A percentile compares a stretch with the other conserved stretches of the same genome.
phyloP scores from a whole-genome alignment of 2,329 filamentous ascomycete genomes.

The Sporothrix curviconia region DNA sequence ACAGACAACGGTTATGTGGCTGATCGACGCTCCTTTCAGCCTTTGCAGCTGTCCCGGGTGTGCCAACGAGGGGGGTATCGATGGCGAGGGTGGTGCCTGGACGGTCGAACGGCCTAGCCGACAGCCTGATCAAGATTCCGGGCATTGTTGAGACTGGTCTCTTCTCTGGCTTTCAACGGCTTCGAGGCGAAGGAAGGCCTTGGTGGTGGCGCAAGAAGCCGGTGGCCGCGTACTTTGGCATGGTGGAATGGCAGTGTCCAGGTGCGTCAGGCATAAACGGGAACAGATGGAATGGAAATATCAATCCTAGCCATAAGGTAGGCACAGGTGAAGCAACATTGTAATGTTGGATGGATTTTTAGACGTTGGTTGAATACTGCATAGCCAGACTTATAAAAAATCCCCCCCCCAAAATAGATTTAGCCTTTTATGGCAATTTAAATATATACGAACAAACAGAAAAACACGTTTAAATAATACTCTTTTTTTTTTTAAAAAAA shows the following conservation, averaged over 20 bases:
- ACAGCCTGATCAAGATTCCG: constrained; percentile 69
- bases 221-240: constrained; percentile 89
- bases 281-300: no score
- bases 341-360: no score
- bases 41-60: constrained; percentile 60
- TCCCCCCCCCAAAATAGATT: no score
- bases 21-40: constrained; percentile 88
- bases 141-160: constrained; percentile 90
- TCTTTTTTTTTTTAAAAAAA: neutral
- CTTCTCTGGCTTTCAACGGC: constrained; percentile 77
- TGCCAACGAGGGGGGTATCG: constrained; percentile 25
- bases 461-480: no score
- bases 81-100: constrained; percentile 64
- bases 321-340: no score
- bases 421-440: no score
- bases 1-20: constrained; percentile 83
- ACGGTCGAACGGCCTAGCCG: constrained; percentile 69
- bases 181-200: constrained; percentile 52
- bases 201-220: constrained; percentile 75
- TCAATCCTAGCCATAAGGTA: no score
- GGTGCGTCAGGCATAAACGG: constrained; percentile 31
- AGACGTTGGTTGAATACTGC: no score
- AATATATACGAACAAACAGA: no score
- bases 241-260: constrained; percentile 68
- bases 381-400: no score